Percentiles rank a stretch among this genome's conserved stretches.
Conservation (phyloP, 108 stramenopile genomes). For the Cylindrotheca closterium region DNA sequence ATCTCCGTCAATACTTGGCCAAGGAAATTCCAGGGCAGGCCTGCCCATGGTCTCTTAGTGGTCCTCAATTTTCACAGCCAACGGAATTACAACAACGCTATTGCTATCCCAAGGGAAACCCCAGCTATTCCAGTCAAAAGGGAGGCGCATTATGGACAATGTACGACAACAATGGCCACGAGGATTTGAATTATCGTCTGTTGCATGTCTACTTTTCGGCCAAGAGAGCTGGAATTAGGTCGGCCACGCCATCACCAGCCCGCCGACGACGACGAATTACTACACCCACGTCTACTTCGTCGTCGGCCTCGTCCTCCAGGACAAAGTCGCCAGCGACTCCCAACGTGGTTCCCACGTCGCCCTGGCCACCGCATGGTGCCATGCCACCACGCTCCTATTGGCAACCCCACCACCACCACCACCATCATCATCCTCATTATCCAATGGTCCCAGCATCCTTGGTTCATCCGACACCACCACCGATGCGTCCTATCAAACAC, state of each 20-base stretch:
- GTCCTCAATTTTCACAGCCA: slow-evolving; percentile 67
- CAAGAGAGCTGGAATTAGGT: slow-evolving; percentile 52
- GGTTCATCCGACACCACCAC: too few relatives aligned
- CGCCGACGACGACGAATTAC: not conserved
- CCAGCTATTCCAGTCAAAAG: slow-evolving; percentile 53
- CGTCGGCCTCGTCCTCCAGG: not conserved
- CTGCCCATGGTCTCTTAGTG: slow-evolving; percentile 67
- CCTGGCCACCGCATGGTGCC: not conserved
- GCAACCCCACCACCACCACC: too few relatives aligned
- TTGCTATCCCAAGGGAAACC: slow-evolving; percentile 72
- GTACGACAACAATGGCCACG: slow-evolving; percentile 50
- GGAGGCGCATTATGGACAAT: slow-evolving; percentile 73
- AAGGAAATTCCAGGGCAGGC: slow-evolving; percentile 25
- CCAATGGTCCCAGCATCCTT: too few relatives aligned
- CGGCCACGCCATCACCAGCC: not conserved
- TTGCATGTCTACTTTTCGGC: slow-evolving; percentile 81
- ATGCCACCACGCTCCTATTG: too few relatives aligned
- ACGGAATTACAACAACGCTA: slow-evolving; percentile 78
- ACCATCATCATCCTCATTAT: too few relatives aligned
- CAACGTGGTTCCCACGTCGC: not conserved
- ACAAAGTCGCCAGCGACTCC: not conserved
- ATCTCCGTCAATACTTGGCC: slow-evolving; percentile 38
- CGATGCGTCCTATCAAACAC: too few relatives aligned
- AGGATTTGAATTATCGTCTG: slow-evolving; percentile 56
- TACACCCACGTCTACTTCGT: not conserved